These are phyloP conservation scores for Kwoniella sp. DNA, from an alignment of 768 basidiomycete genomes.

Conservation along the genomic window DNA sequence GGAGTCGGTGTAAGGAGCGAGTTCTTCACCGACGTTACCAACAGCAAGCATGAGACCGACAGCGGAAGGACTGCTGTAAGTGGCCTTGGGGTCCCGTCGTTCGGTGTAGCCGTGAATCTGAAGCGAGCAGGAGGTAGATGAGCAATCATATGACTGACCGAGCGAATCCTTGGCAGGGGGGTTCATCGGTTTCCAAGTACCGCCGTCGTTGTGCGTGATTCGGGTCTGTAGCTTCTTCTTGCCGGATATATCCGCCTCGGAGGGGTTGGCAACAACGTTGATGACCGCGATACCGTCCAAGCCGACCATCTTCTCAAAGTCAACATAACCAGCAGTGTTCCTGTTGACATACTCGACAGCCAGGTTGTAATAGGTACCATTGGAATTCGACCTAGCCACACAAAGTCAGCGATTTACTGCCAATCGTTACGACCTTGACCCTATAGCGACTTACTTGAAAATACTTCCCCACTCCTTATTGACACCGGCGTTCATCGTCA, in stretches of 20 bases:
- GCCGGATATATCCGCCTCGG: slow-evolving; percentile 70
- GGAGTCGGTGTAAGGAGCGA: slow-evolving; percentile 78
- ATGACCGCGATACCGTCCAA: slow-evolving; percentile 93
- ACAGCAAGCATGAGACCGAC: slow-evolving; percentile 89
- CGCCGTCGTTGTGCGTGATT: slow-evolving; percentile 98
- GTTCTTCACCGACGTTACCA: slow-evolving; percentile 85
- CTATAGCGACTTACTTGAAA: slow-evolving; percentile 44
- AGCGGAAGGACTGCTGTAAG: slow-evolving; percentile 88
- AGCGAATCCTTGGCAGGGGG: slow-evolving; percentile 78
- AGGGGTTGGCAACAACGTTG: slow-evolving; percentile 82
- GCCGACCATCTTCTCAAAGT: slow-evolving; percentile 97
- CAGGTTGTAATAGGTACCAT: slow-evolving; percentile 92
- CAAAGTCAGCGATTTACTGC: slow-evolving; percentile 1
- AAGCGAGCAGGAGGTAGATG: slow-evolving; percentile 71
- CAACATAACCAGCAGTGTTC: slow-evolving; percentile 82
- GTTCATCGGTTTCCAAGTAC: slow-evolving; percentile 78
- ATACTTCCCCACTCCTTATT: slow-evolving; percentile 85
- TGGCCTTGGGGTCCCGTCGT: slow-evolving; percentile 82
- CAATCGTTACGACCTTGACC: no score
- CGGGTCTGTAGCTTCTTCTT: slow-evolving; percentile 75
- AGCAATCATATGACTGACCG: slow-evolving; percentile 71
- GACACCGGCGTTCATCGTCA: slow-evolving; percentile 80
- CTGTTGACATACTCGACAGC: slow-evolving; percentile 87
- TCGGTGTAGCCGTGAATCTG: slow-evolving; percentile 97
- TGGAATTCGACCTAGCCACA: slow-evolving; percentile 86